These are phyloP conservation scores for Termitomyces heimii DNA, from an alignment of 768 basidiomycete genomes.

Conservation along the genomic window DNA sequence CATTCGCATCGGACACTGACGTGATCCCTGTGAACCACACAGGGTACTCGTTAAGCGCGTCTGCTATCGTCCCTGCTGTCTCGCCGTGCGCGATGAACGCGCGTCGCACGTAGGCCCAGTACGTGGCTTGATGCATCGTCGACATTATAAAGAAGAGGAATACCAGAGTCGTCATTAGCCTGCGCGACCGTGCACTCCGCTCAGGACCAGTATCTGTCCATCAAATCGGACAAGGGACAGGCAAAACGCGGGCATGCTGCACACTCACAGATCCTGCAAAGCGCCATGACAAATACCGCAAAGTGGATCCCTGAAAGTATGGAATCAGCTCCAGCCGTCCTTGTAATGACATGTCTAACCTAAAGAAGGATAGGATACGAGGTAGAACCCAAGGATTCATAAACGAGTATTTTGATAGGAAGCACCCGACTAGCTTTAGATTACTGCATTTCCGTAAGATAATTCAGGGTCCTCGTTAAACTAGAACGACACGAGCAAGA, in stretches of 20 bases:
- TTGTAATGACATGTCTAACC: too few relatives aligned
- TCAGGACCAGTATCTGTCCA: constrained; percentile 9
- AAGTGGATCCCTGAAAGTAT: constrained; percentile 10
- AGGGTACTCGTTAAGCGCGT: constrained; percentile 10
- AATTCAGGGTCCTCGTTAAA: not conserved
- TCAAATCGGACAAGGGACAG: not conserved
- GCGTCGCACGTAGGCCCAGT: constrained; percentile 13
- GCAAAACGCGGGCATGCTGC: not conserved
- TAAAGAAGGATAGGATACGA: not conserved
- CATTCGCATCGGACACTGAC: constrained; percentile 12
- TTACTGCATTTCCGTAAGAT: not conserved
- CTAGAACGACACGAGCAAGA: too few relatives aligned
- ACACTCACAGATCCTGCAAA: constrained; percentile 11
- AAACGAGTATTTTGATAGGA: not conserved
- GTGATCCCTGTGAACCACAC: constrained; percentile 11
- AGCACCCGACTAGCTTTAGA: not conserved
- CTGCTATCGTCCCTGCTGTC: constrained; percentile 9
- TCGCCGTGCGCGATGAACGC: constrained; percentile 12
- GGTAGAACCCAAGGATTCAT: not conserved
- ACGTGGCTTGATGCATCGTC: constrained; percentile 12
- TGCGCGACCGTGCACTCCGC: constrained; percentile 7
- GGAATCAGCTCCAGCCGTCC: too few relatives aligned
- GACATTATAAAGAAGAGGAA: constrained; percentile 13
- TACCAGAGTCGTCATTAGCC: constrained; percentile 11
- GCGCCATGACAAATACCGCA: constrained; percentile 8